Base-by-base conservation (phyloP, 148 eudicot species). In the Rhododendron griersonianum region DNA sequence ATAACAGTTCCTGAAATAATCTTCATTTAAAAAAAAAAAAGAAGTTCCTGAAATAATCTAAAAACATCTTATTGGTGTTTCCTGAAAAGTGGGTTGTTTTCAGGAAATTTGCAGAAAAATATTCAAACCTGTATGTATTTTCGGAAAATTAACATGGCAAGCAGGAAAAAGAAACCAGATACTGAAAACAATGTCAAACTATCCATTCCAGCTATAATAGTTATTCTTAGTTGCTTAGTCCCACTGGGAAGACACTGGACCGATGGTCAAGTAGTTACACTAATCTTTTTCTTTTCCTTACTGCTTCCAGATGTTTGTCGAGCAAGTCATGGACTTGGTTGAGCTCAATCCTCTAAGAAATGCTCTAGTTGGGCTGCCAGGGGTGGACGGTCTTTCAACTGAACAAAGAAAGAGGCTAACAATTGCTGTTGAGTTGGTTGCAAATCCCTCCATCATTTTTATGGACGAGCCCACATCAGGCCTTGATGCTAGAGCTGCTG, bases 341-440 rank as follows among this genome's bases (percentile, higher is more conserved):
- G 91, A 90, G 88, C 88, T 90, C 51, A 86, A 87, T 81, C 88
- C 91, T 23, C 16, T 90, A 23, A 86, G 89, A 37, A 44, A 86
- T 44, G 88, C 88, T 37, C 85, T 90, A n/a, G 91, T 90, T 51
- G 91, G 91, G 55, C 90, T 90, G n/a, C 91, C 91, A 23, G 91
- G 91, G 73, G 87, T 90, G n/a, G 81, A 88, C 78, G 91, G 91
- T 45, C 91, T 90, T 63, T 88, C 91, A 35, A 90, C 90, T 44
- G 91, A 90, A 57, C 91, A 90, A 77, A 84, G 91, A 35, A 90
- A 90, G 87, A 90, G 91, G 86, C 83, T 90, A 35, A 89, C 91
- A 3, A 89, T 87, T 83, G 89, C 91, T 8, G 91, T 90, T 37
- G 91, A 90, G 76, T 84, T 90, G 73, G 91, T 90, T 71, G 76